Percentiles rank a stretch among this genome's conserved stretches.
These are phyloP conservation scores for Pichiaceae sp. DNA, from an alignment of 1,139 yeast genomes.

Conservation along the genomic window DNA sequence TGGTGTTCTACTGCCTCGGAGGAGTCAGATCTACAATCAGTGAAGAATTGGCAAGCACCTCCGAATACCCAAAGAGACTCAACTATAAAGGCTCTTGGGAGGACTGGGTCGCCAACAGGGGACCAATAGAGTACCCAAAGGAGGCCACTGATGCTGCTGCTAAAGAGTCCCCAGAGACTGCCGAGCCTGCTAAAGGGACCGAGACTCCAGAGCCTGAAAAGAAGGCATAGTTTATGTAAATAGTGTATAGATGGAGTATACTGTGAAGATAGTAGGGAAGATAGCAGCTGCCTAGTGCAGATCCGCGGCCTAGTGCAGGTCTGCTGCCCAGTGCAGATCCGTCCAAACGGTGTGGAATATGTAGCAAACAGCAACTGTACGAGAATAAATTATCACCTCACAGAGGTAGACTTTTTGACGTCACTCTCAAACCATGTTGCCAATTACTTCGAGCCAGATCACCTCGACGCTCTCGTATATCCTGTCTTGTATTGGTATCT, in stretches of 20 bases:
- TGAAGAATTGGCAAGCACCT: conserved; percentile 83
- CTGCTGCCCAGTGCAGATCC: too few species aligned
- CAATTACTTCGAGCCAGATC: too few species aligned
- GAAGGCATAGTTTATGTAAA: neutral
- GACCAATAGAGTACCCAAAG: conserved; percentile 31
- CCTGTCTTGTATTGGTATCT: conserved; percentile 46
- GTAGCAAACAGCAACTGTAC: too few species aligned
- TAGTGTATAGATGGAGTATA: too few species aligned
- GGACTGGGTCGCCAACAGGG: conserved; percentile 56
- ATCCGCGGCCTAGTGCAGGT: too few species aligned
- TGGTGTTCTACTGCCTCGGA: conserved; percentile 86
- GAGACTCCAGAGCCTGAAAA: neutral
- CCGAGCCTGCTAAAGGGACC: neutral
- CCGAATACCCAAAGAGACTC: conserved; percentile 75
- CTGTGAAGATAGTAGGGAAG: too few species aligned
- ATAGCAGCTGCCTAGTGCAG: too few species aligned
- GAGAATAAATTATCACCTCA: too few species aligned
- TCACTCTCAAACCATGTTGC: too few species aligned
- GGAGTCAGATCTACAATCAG: conserved; percentile 91
- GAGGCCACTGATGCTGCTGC: conserved; percentile 5
- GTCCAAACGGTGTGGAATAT: too few species aligned
- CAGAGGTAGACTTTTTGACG: too few species aligned
- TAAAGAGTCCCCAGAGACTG: neutral
- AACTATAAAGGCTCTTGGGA: conserved; percentile 77
- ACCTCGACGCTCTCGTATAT: conserved; percentile 41